Conservation (phyloP, 495 filamentous ascomycete genomes). For the Tuber indicum region DNA sequence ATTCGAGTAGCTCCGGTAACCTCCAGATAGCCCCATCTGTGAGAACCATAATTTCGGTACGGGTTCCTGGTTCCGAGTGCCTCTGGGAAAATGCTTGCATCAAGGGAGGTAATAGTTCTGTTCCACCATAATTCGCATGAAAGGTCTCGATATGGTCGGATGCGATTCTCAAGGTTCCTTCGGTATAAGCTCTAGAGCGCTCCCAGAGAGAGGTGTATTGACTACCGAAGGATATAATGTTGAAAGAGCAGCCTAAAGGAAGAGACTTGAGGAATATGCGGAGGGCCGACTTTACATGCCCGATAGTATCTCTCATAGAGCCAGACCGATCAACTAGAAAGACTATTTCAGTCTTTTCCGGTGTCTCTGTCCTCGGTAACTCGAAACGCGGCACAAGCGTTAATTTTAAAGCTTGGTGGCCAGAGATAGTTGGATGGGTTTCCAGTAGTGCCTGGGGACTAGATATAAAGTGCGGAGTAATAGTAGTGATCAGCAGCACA, state of each 20-base stretch:
- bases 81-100: slow-evolving; percentile 40
- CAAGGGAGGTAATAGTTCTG: slow-evolving; percentile 54
- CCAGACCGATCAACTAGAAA: slow-evolving; percentile 64
- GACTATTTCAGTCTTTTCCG: slow-evolving; percentile 54
- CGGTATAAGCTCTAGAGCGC: slow-evolving; percentile 51
- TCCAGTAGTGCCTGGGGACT: slow-evolving; percentile 58
- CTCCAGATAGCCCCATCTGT: slow-evolving; percentile 65
- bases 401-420: slow-evolving; percentile 60
- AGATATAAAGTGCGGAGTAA: slow-evolving; percentile 45
- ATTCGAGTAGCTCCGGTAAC: slow-evolving; percentile 50
- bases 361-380: slow-evolving; percentile 43
- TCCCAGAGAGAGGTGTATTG: slow-evolving; percentile 53
- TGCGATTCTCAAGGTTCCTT: slow-evolving; percentile 50
- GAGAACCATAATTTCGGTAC: slow-evolving; percentile 58
- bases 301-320: slow-evolving; percentile 56
- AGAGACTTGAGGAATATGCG: slow-evolving; percentile 62
- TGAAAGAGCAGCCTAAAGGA: slow-evolving; percentile 62
- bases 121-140: slow-evolving; percentile 54
- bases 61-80: slow-evolving; percentile 44
- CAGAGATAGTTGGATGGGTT: slow-evolving; percentile 53
- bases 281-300: slow-evolving; percentile 54
- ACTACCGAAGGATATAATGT: slow-evolving; percentile 64
- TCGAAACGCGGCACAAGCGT: slow-evolving; percentile 61
- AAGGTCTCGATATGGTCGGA: slow-evolving; percentile 48
- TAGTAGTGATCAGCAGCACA: slow-evolving; percentile 51